Evolutionary conservation across 2,329 filamentous ascomycete species (phyloP).

Genomic region (Madurella mycetomatis): DNA sequence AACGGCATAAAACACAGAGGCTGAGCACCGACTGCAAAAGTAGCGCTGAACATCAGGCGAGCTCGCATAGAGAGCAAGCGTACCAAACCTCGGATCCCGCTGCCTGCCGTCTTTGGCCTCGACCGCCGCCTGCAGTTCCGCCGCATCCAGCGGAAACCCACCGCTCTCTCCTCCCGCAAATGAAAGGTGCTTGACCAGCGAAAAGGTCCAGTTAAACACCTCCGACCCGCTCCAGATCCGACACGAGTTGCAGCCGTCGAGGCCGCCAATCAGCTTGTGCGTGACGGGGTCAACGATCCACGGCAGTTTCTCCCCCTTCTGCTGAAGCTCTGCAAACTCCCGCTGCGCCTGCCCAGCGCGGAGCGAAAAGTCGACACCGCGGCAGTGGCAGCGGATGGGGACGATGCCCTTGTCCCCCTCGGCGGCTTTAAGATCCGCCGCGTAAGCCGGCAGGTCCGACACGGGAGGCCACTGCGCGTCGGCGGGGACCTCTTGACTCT

Average conservation of each 20-base stretch:
- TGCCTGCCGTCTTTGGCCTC: not conserved
- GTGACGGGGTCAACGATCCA: not conserved
- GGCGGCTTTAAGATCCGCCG: slow-evolving; percentile 11
- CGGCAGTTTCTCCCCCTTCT: not conserved
- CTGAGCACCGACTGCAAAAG: not conserved
- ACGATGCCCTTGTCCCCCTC: not conserved
- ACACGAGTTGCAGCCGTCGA: slow-evolving; percentile 45
- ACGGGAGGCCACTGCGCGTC: not conserved
- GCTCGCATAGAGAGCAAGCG: not conserved
- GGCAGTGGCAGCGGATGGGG: not conserved
- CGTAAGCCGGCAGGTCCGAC: slow-evolving; percentile 3
- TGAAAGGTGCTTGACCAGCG: slow-evolving; percentile 35
- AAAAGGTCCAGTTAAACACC: slow-evolving; percentile 42
- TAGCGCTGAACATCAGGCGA: not conserved
- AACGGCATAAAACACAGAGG: slow-evolving; percentile 35
- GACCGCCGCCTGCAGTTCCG: not conserved
- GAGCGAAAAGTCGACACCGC: not conserved
- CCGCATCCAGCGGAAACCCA: slow-evolving; percentile 30
- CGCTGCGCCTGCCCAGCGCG: not conserved
- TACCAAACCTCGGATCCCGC: slow-evolving; percentile 29
- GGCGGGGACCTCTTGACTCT: not conserved
- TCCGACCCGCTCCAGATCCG: slow-evolving; percentile 38
- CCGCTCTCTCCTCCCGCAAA: slow-evolving; percentile 15
- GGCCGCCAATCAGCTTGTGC: not conserved
- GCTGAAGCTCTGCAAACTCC: slow-evolving; percentile 27